Conservation (phyloP, 305 asterid genomes). For the Fraxinus dipetala region DNA sequence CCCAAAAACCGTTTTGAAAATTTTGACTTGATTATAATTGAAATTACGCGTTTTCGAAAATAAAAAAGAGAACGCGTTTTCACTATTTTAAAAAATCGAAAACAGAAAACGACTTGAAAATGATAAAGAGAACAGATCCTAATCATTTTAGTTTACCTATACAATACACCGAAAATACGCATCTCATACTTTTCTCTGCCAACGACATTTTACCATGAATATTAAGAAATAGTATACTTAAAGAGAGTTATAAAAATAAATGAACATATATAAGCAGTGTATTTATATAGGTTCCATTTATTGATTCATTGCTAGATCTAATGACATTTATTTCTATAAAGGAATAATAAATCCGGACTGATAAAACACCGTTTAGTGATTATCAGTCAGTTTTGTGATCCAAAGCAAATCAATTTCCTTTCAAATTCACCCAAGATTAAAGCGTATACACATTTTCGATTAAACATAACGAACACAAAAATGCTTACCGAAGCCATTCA, state of each 20-base stretch:
- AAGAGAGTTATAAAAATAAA: too few relatives aligned
- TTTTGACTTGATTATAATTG: too few relatives aligned
- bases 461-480: background rate
- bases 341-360: background rate
- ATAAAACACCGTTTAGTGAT: background rate
- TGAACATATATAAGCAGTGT: background rate
- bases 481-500: conserved; percentile 87
- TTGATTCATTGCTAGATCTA: background rate
- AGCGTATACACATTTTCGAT: background rate
- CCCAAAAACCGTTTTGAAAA: too few relatives aligned
- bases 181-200: too few relatives aligned
- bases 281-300: background rate
- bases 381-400: background rate
- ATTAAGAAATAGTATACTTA: background rate
- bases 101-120: too few relatives aligned
- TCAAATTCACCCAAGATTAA: background rate
- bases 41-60: too few relatives aligned
- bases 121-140: too few relatives aligned
- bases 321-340: background rate
- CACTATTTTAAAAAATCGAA: too few relatives aligned
- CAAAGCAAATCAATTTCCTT: background rate
- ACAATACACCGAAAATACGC: too few relatives aligned
- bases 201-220: too few relatives aligned
- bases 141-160: too few relatives aligned
- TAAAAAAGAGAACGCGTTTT: too few relatives aligned